A percentile compares a stretch with the other conserved stretches of the same genome.
Conservation (phyloP, 768 basidiomycete genomes). For the Russula dissimulans region DNA sequence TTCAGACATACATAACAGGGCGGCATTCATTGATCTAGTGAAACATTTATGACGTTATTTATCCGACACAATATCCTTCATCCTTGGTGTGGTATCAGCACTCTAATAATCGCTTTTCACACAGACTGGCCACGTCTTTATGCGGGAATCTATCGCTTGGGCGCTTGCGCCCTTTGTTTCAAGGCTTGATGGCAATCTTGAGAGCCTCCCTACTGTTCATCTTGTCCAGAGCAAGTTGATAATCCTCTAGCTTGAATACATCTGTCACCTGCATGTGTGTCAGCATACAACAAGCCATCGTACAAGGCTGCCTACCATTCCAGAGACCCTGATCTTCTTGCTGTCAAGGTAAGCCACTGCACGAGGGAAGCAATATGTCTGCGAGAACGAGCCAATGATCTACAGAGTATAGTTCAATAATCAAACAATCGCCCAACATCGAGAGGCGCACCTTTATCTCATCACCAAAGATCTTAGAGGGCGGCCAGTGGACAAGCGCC, state of each 20-base stretch:
- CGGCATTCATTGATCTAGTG: too few species aligned
- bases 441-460: conserved; percentile 44
- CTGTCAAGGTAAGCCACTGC: conserved; percentile 84
- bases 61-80: not conserved
- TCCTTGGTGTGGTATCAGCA: too few species aligned
- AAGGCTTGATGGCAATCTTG: conserved; percentile 45
- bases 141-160: not conserved
- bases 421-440: not conserved
- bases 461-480: conserved; percentile 69
- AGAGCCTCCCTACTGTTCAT: conserved; percentile 48
- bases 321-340: conserved; percentile 72
- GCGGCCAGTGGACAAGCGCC: conserved; percentile 79
- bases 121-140: not conserved
- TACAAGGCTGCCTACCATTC: conserved; percentile 45
- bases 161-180: not conserved
- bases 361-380: conserved; percentile 83
- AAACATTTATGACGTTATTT: too few species aligned
- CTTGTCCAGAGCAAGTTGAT: conserved; percentile 56
- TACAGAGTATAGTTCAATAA: conserved; percentile 23
- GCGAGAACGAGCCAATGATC: conserved; percentile 90
- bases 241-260: conserved; percentile 47
- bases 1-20: too few species aligned
- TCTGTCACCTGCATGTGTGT: conserved; percentile 40
- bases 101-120: too few species aligned
- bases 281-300: not conserved